Evolutionary conservation across 768 basidiomycete genomes (phyloP), one percentile per base, ranked within the genome.

Genomic region (Rhizopogon sp.): DNA sequence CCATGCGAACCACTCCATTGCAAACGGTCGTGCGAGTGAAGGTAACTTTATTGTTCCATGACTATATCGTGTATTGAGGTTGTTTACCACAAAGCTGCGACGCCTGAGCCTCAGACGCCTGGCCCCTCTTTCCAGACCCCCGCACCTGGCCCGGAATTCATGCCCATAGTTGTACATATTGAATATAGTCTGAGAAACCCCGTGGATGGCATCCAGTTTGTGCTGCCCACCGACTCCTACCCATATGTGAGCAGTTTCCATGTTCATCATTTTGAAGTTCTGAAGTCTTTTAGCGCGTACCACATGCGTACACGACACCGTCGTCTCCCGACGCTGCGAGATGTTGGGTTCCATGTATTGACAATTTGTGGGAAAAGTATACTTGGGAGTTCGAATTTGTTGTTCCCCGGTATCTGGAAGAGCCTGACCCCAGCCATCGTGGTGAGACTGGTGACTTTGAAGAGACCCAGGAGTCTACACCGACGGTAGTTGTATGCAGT

Each of bases 381-480:
- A 95, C 96, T 6, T 99, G 97, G 97, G 97, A 99, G 64, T 88
- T 98, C 55, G 93, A 98, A 70, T 92, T 97, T 68, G 84, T 97
- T 50, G 95, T 97, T 35, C 94, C 95, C 49, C 79, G 87, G 60
- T 87, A 84, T 64, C 73, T 91, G 13, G 87, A 92, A 66, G 88
- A 88, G 58, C 58, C 59, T 8, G 70, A 70, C 43, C 55, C 59
- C 50, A 49, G 39, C 7, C 64, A 56, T 14, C 76, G 73, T 10
- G 78, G 80, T 58, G 70, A 65, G 53, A 65, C 63, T 47, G 74
- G 70, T 37, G 80, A 79, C 37, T 70, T 69, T 28, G 71, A 65
- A 29, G 87, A 85, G 49, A 71, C 70, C 8, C 76, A 74, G 25
- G 85, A 83, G 50, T 79, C 84, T 25, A 80, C 74, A 60, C 93